Conservation (phyloP, 1,284 basidiomycete species). For the Ustilago hordei region DNA sequence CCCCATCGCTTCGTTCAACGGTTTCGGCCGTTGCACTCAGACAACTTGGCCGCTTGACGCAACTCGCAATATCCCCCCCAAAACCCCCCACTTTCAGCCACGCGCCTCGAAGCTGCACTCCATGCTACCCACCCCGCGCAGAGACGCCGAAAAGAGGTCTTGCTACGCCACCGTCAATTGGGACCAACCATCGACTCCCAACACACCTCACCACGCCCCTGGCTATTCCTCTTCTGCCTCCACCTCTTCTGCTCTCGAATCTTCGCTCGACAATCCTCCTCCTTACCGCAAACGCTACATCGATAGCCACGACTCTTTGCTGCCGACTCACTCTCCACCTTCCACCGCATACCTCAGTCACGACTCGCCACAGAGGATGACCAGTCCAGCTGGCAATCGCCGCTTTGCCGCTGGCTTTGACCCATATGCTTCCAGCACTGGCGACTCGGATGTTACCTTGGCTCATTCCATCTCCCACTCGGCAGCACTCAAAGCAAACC, state of each 20-base stretch:
- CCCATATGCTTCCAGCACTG: slow-evolving; percentile 23
- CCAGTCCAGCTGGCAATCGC: slow-evolving; percentile 29
- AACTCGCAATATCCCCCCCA: not conserved
- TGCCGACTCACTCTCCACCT: slow-evolving; percentile 45
- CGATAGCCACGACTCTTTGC: slow-evolving; percentile 40
- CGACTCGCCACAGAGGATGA: slow-evolving; percentile 35
- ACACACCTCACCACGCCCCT: slow-evolving; percentile 13
- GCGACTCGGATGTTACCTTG: slow-evolving; percentile 3
- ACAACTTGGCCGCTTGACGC: not conserved
- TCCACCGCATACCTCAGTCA: slow-evolving; percentile 17
- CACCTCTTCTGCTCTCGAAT: slow-evolving; percentile 17
- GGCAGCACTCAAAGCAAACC: slow-evolving; percentile 41
- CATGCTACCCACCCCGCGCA: slow-evolving; percentile 47
- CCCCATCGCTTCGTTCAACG: not conserved
- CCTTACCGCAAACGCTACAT: slow-evolving; percentile 51
- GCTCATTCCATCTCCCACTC: slow-evolving; percentile 20
- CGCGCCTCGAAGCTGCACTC: slow-evolving; percentile 23
- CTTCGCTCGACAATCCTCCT: slow-evolving; percentile 23
- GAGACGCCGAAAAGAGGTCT: slow-evolving; percentile 40
- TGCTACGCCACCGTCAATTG: slow-evolving; percentile 37
- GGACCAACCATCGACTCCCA: slow-evolving; percentile 15
- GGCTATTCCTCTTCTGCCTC: slow-evolving; percentile 26
- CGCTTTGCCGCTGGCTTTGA: slow-evolving; percentile 54
- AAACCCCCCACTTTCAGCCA: not conserved
- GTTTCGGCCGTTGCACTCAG: not conserved